Base-by-base conservation (phyloP, 257 asterid species). In the Forsythia suspensa region DNA sequence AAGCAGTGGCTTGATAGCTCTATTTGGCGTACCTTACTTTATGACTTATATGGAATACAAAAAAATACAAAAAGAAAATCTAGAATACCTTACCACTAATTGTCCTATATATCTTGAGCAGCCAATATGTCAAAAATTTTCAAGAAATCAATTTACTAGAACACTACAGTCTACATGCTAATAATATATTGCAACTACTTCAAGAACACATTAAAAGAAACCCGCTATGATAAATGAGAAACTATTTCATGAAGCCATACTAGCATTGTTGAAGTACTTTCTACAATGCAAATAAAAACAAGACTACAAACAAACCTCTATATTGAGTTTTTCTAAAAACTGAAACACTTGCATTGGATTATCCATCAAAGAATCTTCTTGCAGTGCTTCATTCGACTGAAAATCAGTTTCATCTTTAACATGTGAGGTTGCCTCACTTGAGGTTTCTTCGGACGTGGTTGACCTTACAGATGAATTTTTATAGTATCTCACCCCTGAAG, bases 371-470 rank as follows among this genome's bases (percentile, higher is more conserved):
- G 80, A 69, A 69, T 42, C 57, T 77, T 77, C 75, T 40, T 38
- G 15, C 10, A 76, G 67, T 9, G 10, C 61, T 41, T 67, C 80
- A 67, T 42, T 65, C 11, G 21, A 9, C 39, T 68, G 69, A 70
- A 36, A 37, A 70, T 51, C 76, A 69, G 70, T 43, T 36, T 69
- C 70, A 46, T 69, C 76, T 52, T 69, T 21, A 2, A 69, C 29
- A 46, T 34, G 21, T n/a, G n/a, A 38, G 24, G 70, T 63, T 8
- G 72, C 40, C 7, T 18, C 71, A 39, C 51, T 55, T 16, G 73
- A 76, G 61, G 79, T 65, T 65, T 65, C 79, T 36, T 76, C 79
- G 41, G 79, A 76, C 6, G 44, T 69, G 9, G 73, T 76, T 44
- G 79, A 76, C 74, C 68, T 46, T n/a, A 67, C 9, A 16, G 74